phyloP scores from a whole-genome alignment of 352 stramenopile genomes.

The Phytopythium vexans region DNA sequence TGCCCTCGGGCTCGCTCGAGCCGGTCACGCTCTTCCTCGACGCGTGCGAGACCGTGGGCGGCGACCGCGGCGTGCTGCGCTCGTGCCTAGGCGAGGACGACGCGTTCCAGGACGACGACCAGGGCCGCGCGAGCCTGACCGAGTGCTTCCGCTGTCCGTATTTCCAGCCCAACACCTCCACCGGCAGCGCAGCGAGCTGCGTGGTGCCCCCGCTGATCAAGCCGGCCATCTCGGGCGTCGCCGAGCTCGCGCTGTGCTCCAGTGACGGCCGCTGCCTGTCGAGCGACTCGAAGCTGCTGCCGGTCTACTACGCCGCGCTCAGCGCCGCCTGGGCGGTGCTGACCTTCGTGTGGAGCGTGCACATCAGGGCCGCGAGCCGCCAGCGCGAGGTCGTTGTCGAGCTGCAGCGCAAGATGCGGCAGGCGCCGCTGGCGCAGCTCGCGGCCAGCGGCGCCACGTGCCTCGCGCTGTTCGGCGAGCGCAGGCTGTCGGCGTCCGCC shows the following conservation, averaged over 20 bases:
- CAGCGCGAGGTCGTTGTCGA: slow-evolving; percentile 36
- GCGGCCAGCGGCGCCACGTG: no score
- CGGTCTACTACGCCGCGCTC: slow-evolving; percentile 30
- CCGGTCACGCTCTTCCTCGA: slow-evolving; percentile 37
- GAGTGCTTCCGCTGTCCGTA: slow-evolving; percentile 48
- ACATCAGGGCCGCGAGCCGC: slow-evolving; percentile 34
- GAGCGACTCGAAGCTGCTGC: slow-evolving; percentile 6
- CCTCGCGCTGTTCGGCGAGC: no score
- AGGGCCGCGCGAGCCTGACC: no score
- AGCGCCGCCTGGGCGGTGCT: slow-evolving; percentile 29
- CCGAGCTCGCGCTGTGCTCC: slow-evolving; percentile 53
- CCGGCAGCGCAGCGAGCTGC: slow-evolving; percentile 17
- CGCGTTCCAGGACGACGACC: no score
- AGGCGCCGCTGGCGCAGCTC: slow-evolving; percentile 34
- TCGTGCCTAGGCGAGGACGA: slow-evolving; percentile 27
- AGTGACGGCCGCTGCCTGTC: slow-evolving; percentile 29
- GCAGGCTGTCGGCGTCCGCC: neutral
- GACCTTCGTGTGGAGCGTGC: slow-evolving; percentile 42
- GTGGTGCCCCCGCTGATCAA: slow-evolving; percentile 16
- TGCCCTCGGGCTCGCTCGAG: neutral
- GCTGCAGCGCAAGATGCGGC: slow-evolving; percentile 54
- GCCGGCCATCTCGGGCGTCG: slow-evolving; percentile 31
- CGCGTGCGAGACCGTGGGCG: slow-evolving; percentile 51
- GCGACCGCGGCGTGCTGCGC: slow-evolving; percentile 33
- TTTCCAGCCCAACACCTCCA: slow-evolving; percentile 18